Evolutionary conservation across 192 early-diverging fungal genomes (phyloP).

Genomic region (Powellomyces hirtus): DNA sequence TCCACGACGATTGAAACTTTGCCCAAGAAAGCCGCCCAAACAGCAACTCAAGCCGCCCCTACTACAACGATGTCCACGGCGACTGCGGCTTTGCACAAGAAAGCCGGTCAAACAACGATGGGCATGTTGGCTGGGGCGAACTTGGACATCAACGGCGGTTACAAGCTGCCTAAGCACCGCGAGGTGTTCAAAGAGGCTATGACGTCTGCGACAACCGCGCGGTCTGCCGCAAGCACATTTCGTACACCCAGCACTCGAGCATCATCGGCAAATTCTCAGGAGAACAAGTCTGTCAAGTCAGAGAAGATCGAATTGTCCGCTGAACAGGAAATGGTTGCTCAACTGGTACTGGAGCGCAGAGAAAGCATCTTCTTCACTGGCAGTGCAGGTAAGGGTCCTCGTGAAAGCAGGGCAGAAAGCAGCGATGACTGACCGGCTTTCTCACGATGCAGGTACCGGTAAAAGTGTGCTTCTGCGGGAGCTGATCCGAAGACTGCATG

Average conservation of each 20-base stretch:
- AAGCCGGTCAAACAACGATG: background rate
- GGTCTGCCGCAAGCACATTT: background rate
- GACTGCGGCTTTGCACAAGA: no score
- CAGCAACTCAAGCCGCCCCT: background rate
- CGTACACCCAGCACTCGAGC: background rate
- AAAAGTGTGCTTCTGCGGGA: slow-evolving; percentile 40
- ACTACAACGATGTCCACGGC: background rate
- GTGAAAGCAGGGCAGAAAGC: background rate
- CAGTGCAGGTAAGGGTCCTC: slow-evolving; percentile 42
- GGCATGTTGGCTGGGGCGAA: background rate
- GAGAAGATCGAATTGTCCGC: slow-evolving; percentile 7
- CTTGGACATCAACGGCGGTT: background rate
- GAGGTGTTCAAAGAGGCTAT: background rate
- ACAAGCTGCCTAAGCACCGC: background rate
- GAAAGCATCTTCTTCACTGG: slow-evolving; percentile 59
- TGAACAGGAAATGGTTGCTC: slow-evolving; percentile 32
- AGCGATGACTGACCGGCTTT: no score
- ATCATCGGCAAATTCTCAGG: background rate
- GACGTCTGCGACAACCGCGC: background rate
- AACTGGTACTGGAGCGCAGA: slow-evolving; percentile 33
- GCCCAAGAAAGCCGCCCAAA: background rate
- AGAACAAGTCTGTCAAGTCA: background rate
- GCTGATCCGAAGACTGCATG: slow-evolving; percentile 38
- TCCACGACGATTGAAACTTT: background rate
- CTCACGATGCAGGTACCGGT: slow-evolving; percentile 32